Conservation (phyloP, 2,329 filamentous ascomycete genomes). For the Chaetomium sp. region DNA sequence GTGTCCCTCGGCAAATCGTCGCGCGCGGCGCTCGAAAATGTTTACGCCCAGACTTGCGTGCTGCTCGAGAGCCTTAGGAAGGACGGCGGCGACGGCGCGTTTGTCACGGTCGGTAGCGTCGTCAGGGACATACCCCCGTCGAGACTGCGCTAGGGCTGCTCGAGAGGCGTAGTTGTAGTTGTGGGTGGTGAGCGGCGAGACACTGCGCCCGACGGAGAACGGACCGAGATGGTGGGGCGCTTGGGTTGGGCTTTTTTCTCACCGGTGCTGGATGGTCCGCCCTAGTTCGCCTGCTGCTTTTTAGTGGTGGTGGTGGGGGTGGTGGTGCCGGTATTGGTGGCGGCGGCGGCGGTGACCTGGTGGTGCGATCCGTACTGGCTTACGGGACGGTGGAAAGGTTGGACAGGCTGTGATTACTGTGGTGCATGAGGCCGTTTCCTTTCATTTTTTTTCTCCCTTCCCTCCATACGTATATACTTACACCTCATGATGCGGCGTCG, state of each 20-base stretch:
- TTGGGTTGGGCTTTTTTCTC: neutral
- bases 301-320: neutral
- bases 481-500: conserved; percentile 8
- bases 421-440: neutral
- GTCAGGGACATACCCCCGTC: conserved; percentile 47
- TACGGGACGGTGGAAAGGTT: neutral
- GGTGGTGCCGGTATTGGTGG: neutral
- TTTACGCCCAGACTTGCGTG: conserved; percentile 84
- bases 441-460: neutral
- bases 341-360: neutral
- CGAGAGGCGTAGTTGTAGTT: too few relatives aligned
- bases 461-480: neutral
- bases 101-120: conserved; percentile 65
- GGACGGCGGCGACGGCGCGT: conserved; percentile 78
- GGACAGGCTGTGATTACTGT: neutral
- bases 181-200: neutral
- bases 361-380: neutral
- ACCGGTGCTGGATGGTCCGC: neutral
- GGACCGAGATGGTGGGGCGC: neutral
- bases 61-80: conserved; percentile 80
- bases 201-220: too few relatives aligned
- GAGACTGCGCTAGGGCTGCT: conserved; percentile 15
- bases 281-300: neutral
- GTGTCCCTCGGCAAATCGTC: conserved; percentile 90
- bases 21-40: conserved; percentile 77